Conservation (phyloP, 2,329 filamentous ascomycete species). For the Penicillium aurantiogriseum region DNA sequence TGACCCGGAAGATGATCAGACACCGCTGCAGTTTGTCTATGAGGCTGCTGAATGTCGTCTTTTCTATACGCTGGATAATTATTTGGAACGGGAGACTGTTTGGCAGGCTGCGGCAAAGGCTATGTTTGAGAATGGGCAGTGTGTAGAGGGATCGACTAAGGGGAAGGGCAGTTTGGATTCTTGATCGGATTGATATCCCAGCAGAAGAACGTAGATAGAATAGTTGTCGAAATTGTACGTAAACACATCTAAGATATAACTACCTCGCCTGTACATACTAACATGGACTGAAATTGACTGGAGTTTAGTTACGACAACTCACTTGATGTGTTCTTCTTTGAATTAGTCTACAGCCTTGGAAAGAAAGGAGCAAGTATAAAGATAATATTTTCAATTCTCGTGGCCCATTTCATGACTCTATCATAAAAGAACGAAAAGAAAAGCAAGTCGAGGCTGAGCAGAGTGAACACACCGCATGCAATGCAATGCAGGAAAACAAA, state of each 20-base stretch:
- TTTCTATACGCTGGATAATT: conserved; percentile 57
- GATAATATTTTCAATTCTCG: conserved; percentile 31
- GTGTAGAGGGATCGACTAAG: conserved; percentile 25
- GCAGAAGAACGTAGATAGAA: not conserved
- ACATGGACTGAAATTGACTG: not conserved
- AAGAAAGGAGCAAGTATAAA: not conserved
- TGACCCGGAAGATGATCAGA: conserved; percentile 43
- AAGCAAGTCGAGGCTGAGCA: conserved; percentile 29
- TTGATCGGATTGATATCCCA: not conserved
- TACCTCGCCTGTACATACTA: not conserved
- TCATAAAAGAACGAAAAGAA: conserved; percentile 32
- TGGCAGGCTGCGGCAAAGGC: conserved; percentile 49
- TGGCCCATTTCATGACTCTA: conserved; percentile 36
- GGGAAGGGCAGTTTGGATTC: conserved; percentile 24
- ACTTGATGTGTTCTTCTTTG: not conserved
- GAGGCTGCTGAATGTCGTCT: conserved; percentile 62
- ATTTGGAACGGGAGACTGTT: conserved; percentile 51
- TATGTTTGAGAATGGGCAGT: conserved; percentile 22
- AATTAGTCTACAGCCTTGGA: not conserved
- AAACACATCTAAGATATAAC: not conserved
- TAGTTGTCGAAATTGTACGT: not conserved
- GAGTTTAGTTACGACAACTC: not conserved
- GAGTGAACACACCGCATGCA: conserved; percentile 29
- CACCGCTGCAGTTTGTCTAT: conserved; percentile 60
- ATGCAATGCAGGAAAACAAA: conserved; percentile 26